These are phyloP conservation scores for Pestalotiopsis sp. DNA, from an alignment of 2,329 filamentous ascomycete genomes.

Conservation along the genomic window DNA sequence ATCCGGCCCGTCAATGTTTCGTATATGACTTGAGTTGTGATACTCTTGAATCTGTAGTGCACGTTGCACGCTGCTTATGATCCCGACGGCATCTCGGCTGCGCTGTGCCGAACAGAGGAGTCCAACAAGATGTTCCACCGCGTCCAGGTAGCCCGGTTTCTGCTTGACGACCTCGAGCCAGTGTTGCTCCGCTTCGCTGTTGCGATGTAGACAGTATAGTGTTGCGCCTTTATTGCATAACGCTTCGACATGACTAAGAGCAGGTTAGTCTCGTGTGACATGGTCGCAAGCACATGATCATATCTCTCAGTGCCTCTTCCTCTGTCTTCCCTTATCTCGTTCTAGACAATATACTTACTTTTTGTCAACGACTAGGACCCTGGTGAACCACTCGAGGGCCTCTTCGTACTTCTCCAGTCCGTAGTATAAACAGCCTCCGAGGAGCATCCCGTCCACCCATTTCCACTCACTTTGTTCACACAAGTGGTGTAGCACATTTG, in stretches of 20 bases:
- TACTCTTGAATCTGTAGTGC: slow-evolving; percentile 57
- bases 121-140: slow-evolving; percentile 90
- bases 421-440: slow-evolving; percentile 90
- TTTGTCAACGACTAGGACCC: slow-evolving; percentile 56
- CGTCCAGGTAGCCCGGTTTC: slow-evolving; percentile 88
- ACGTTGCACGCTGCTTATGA: slow-evolving; percentile 83
- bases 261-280: slow-evolving; percentile 16
- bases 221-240: slow-evolving; percentile 92
- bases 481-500: slow-evolving; percentile 71
- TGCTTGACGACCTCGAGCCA: slow-evolving; percentile 85
- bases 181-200: slow-evolving; percentile 79
- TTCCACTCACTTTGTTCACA: slow-evolving; percentile 81
- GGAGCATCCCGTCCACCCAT: slow-evolving; percentile 90
- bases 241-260: slow-evolving; percentile 80
- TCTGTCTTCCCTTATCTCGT: too few species aligned
- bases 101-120: slow-evolving; percentile 80
- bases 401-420: slow-evolving; percentile 82
- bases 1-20: slow-evolving; percentile 5
- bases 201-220: slow-evolving; percentile 77
- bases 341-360: slow-evolving; percentile 42
- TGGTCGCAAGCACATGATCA: neutral
- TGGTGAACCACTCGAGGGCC: slow-evolving; percentile 72
- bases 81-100: slow-evolving; percentile 78
- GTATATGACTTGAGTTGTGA: slow-evolving; percentile 19
- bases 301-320: too few species aligned